Conservation (phyloP, 1,139 yeast species). For the Saccharomyces hybrid region DNA sequence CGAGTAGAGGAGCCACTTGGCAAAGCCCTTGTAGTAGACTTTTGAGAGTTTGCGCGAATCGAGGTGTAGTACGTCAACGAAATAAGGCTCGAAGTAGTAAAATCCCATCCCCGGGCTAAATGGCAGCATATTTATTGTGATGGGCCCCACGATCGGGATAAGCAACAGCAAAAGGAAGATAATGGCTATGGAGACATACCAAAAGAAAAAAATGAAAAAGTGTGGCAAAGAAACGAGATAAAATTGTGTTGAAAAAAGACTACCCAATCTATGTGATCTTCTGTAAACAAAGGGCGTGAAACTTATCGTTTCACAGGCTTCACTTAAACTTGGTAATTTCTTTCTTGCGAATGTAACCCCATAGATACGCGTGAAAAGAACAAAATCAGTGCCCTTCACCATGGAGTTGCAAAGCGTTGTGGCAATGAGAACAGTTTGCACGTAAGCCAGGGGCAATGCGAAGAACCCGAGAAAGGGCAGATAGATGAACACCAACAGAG, state of each 20-base stretch:
- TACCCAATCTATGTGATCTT: not conserved
- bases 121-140: conserved; percentile 6
- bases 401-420: not conserved
- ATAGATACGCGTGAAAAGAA: not conserved
- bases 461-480: not conserved
- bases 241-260: not conserved
- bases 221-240: not conserved
- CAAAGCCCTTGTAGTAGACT: conserved; percentile 10
- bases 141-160: conserved; percentile 12
- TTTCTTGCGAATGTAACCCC: not conserved
- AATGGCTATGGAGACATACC: not conserved
- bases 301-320: not conserved
- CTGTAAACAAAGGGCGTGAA: not conserved
- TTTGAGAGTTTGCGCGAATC: conserved; percentile 4
- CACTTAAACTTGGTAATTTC: not conserved
- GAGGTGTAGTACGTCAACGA: conserved; percentile 6
- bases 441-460: not conserved
- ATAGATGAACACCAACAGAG: not conserved
- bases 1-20: conserved; percentile 14
- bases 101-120: conserved; percentile 11
- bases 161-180: not conserved
- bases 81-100: conserved; percentile 10
- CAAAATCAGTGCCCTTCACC: not conserved
- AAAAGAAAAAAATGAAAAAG: not conserved
- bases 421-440: not conserved